These are phyloP conservation scores for Starmera dryadoides DNA, from an alignment of 805 yeast genomes.

Conservation along the genomic window DNA sequence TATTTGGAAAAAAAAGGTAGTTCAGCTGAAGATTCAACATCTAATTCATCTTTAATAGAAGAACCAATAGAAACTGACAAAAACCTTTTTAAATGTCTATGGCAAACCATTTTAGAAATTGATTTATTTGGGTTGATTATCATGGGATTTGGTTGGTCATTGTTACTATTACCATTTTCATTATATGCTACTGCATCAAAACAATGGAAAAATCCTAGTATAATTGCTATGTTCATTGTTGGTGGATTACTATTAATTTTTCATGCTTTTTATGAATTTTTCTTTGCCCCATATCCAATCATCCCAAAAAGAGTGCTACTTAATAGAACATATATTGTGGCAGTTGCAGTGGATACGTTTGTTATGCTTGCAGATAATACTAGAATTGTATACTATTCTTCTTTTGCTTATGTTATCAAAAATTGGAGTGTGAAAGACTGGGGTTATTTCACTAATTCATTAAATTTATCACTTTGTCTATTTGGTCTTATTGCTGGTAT, in stretches of 20 bases:
- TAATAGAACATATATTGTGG: conserved; percentile 30
- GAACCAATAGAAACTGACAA: background rate
- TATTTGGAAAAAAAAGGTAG: conserved; percentile 26
- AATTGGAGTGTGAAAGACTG: conserved; percentile 26
- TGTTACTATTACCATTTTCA: conserved; percentile 32
- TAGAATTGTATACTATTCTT: conserved; percentile 24
- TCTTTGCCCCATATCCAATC: conserved; percentile 28
- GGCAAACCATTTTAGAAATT: conserved; percentile 23
- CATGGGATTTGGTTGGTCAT: conserved; percentile 31
- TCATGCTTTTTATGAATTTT: conserved; percentile 29
- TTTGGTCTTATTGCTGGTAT: conserved; percentile 31
- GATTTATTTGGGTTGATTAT: conserved; percentile 32
- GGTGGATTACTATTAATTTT: conserved; percentile 29
- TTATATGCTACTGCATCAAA: conserved; percentile 24
- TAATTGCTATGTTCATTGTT: conserved; percentile 36
- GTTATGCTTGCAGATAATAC: conserved; percentile 24
- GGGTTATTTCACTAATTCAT: conserved; percentile 31
- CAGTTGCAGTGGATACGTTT: conserved; percentile 26
- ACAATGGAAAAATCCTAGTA: conserved; percentile 29
- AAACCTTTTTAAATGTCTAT: conserved; percentile 1
- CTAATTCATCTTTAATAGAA: no score
- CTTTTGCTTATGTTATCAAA: conserved; percentile 25
- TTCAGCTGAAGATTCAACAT: no score
- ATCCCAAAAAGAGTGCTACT: conserved; percentile 28
- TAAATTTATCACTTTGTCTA: conserved; percentile 28